phyloP scores from a whole-genome alignment of 225 moss, liverwort and hornwort genomes.

The Thuidium tamariscinum region DNA sequence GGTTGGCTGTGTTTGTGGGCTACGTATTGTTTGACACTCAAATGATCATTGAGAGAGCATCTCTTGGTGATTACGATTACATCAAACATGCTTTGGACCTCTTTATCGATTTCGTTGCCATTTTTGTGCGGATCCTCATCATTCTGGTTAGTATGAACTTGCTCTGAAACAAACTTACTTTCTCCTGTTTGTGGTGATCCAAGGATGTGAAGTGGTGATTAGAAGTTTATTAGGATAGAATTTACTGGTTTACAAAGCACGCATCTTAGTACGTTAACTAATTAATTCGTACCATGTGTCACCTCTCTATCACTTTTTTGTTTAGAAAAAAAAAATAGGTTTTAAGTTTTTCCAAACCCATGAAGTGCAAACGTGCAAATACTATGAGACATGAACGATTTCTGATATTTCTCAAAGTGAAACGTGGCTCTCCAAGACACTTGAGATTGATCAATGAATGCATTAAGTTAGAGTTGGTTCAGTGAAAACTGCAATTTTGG shows the following conservation, averaged over 20 bases:
- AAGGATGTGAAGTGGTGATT: background rate
- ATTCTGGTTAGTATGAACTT: background rate
- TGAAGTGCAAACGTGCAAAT: background rate
- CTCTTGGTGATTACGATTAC: constrained; percentile 4
- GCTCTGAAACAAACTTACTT: background rate
- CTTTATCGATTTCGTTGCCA: background rate
- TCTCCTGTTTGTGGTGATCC: background rate
- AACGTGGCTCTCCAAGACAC: background rate
- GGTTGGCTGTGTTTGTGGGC: background rate
- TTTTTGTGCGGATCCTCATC: constrained; percentile 2
- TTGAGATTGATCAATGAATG: background rate
- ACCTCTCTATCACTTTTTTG: background rate
- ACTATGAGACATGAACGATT: background rate
- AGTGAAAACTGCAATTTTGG: background rate
- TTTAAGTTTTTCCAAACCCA: background rate
- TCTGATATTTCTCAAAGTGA: background rate
- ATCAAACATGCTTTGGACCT: constrained; percentile 9
- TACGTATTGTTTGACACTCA: constrained; percentile 14
- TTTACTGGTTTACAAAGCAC: background rate
- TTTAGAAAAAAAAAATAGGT: no score
- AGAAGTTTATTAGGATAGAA: background rate
- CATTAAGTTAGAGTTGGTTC: no score
- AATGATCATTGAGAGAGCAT: constrained; percentile 10
- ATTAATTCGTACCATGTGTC: background rate
- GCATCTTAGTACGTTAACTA: background rate